These are phyloP conservation scores for Termitomyces sp. DNA, from an alignment of 768 basidiomycete genomes.

Conservation along the genomic window DNA sequence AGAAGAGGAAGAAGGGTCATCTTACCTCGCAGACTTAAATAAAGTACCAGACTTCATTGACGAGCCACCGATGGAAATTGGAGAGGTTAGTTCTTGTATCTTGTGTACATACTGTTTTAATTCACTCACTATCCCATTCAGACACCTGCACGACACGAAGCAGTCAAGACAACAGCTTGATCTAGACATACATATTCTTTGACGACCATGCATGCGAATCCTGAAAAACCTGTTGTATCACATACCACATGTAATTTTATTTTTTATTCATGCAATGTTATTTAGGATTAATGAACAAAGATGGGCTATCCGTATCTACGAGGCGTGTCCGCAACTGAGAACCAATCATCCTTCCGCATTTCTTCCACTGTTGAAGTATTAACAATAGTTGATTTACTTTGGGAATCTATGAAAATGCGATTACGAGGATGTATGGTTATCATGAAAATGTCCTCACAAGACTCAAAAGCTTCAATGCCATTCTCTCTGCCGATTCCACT, in stretches of 20 bases:
- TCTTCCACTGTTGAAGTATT: conserved; percentile 64
- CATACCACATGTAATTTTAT: conserved; percentile 15
- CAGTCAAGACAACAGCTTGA: conserved; percentile 46
- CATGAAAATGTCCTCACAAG: conserved; percentile 44
- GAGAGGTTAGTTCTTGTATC: conserved; percentile 41
- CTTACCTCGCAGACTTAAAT: conserved; percentile 82
- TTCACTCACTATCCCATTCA: conserved; percentile 16
- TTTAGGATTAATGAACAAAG: conserved; percentile 6
- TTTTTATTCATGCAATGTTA: conserved; percentile 1
- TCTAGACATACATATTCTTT: conserved; percentile 3
- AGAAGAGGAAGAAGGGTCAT: conserved; percentile 84
- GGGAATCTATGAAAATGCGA: conserved; percentile 49
- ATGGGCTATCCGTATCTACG: conserved; percentile 57
- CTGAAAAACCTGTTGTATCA: conserved; percentile 11
- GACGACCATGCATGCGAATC: conserved; percentile 1
- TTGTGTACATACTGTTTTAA: not conserved
- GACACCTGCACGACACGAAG: conserved; percentile 43
- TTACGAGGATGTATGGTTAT: not conserved
- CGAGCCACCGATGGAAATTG: conserved; percentile 68
- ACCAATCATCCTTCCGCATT: conserved; percentile 72
- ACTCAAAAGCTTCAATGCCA: conserved; percentile 73
- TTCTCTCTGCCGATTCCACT: conserved; percentile 88
- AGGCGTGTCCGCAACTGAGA: conserved; percentile 47
- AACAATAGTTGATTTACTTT: conserved; percentile 77
- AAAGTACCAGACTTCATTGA: conserved; percentile 93